Conservation (phyloP, 495 filamentous ascomycete genomes). For the Aspergillus ellipticus region DNA sequence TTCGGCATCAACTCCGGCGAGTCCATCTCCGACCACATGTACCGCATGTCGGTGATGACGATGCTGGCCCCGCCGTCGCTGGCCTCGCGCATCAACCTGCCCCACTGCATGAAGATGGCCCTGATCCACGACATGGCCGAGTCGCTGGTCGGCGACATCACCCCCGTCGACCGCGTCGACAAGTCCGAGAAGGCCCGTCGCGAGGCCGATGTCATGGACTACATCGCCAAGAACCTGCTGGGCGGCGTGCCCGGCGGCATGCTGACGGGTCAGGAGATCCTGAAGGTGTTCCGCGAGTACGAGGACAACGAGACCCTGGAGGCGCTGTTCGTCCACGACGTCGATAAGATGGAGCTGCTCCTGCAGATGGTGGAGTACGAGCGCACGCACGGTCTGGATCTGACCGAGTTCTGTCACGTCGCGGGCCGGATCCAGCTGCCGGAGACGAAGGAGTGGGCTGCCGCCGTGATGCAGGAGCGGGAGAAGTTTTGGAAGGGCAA, state of each 20-base stretch:
- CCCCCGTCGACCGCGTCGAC: conserved; percentile 66
- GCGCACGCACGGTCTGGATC: conserved; percentile 64
- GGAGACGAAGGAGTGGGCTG: conserved; percentile 77
- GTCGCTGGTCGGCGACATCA: conserved; percentile 90
- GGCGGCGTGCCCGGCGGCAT: conserved; percentile 66
- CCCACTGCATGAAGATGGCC: conserved; percentile 87
- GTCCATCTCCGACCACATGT: conserved; percentile 98
- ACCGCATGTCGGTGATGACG: conserved; percentile 95
- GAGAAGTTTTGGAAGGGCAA: conserved; percentile 62
- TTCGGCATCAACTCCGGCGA: conserved; percentile 73
- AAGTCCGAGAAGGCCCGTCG: conserved; percentile 80
- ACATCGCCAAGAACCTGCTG: conserved; percentile 67
- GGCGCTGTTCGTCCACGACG: conserved; percentile 86
- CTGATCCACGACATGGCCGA: conserved; percentile 98
- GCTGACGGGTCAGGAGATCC: conserved; percentile 61
- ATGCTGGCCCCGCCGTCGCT: conserved; percentile 86
- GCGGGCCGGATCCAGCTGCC: conserved; percentile 64
- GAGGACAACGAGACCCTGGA: conserved; percentile 81
- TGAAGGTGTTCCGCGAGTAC: conserved; percentile 86
- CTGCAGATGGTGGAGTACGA: conserved; percentile 98
- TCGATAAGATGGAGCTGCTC: conserved; percentile 93
- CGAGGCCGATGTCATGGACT: conserved; percentile 86
- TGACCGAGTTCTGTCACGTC: conserved; percentile 81
- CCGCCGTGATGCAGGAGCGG: conserved; percentile 71
- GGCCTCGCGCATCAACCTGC: conserved; percentile 63